These are phyloP conservation scores for Coemansia sp. DNA, from an alignment of 192 early-diverging fungal genomes.

Conservation along the genomic window DNA sequence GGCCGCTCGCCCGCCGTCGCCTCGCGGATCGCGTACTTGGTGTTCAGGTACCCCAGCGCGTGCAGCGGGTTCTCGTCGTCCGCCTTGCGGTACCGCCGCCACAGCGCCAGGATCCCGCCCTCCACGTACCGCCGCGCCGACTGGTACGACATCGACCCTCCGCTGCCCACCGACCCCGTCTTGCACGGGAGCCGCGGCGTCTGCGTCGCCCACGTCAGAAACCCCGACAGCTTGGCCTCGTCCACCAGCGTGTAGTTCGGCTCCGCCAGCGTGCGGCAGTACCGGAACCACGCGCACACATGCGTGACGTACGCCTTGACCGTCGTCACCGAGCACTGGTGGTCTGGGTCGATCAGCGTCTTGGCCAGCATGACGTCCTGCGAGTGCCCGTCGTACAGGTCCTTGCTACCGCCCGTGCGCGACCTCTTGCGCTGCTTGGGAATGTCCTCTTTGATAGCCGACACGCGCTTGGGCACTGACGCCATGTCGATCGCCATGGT, in stretches of 20 bases:
- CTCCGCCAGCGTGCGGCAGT: conserved; percentile 47
- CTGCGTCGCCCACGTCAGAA: conserved; percentile 53
- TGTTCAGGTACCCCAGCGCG: conserved; percentile 53
- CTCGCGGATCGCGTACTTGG: conserved; percentile 55
- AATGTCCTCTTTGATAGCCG: conserved; percentile 19
- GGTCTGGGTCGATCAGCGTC: conserved; percentile 54
- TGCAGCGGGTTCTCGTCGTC: conserved; percentile 53
- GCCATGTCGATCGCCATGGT: not conserved
- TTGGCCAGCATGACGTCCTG: conserved; percentile 54
- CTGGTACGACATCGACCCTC: conserved; percentile 55
- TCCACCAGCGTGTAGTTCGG: conserved; percentile 52
- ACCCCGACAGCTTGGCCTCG: conserved; percentile 54
- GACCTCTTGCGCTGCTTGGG: conserved; percentile 55
- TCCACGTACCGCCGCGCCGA: conserved; percentile 53
- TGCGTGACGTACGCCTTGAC: conserved; percentile 55
- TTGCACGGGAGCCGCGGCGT: conserved; percentile 54
- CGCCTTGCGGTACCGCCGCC: conserved; percentile 40
- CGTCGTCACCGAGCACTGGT: conserved; percentile 54
- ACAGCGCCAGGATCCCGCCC: conserved; percentile 55
- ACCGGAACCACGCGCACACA: conserved; percentile 55
- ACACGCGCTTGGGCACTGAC: not conserved
- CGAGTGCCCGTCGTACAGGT: conserved; percentile 55
- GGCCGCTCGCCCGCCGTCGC: conserved; percentile 46
- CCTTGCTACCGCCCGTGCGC: conserved; percentile 52
- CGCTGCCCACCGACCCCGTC: conserved; percentile 26